Conservation (phyloP, 139 green algal genomes). For the Micractinium sp. region DNA sequence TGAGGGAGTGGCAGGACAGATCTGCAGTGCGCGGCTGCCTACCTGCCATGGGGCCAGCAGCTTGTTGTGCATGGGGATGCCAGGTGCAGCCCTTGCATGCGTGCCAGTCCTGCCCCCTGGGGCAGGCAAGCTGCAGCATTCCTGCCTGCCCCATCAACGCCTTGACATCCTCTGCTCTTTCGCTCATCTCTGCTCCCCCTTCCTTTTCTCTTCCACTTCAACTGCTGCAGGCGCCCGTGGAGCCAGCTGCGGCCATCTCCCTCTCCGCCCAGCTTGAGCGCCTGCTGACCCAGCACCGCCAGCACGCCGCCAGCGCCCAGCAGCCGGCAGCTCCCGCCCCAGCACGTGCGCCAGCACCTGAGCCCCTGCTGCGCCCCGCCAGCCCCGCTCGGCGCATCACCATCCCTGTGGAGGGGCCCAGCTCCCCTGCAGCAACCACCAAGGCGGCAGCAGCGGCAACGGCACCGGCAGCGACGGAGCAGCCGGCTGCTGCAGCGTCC, state of each 20-base stretch:
- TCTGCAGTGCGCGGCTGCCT: neutral
- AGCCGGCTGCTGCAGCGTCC: neutral
- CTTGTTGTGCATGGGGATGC: neutral
- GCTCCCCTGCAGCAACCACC: neutral
- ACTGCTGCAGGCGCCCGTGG: neutral
- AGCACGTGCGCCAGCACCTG: neutral
- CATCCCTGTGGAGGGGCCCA: constrained; percentile 4
- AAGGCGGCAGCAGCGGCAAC: neutral
- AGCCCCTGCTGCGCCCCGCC: neutral
- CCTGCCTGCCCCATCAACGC: neutral
- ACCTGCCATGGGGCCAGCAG: neutral
- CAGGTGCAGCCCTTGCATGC: neutral
- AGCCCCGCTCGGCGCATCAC: neutral
- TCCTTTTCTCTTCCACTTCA: neutral
- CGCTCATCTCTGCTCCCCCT: neutral
- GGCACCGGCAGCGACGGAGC: neutral
- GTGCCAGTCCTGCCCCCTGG: too few relatives aligned
- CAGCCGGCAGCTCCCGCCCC: neutral
- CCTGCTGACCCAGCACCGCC: neutral
- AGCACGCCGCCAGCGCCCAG: neutral
- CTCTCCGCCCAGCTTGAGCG: neutral
- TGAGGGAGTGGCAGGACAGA: neutral
- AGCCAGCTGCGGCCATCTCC: neutral
- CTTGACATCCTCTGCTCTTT: neutral
- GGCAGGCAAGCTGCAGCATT: too few relatives aligned